These are phyloP conservation scores for Adansonia madagascariensis DNA, from an alignment of 441 rosid genomes.

Conservation along the genomic window DNA sequence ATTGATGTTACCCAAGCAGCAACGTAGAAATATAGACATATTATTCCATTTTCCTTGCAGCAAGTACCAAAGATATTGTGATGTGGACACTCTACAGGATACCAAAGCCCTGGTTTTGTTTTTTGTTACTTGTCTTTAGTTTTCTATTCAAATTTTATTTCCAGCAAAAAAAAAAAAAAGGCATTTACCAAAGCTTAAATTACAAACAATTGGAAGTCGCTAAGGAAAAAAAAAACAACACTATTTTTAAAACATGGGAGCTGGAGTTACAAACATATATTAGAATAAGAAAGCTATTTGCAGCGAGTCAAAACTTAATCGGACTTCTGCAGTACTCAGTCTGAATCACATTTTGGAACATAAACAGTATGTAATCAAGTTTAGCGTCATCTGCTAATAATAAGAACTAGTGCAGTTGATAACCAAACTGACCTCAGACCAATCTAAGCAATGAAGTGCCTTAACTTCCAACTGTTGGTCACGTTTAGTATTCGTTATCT, in stretches of 20 bases:
- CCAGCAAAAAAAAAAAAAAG: not conserved
- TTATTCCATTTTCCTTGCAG: not conserved
- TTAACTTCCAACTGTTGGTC: slow-evolving; percentile 48
- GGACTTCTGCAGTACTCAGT: slow-evolving; percentile 3
- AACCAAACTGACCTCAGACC: slow-evolving; percentile 64
- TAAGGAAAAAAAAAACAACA: not conserved
- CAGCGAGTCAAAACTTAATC: not conserved
- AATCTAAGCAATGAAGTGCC: slow-evolving; percentile 77
- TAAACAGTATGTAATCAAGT: not conserved
- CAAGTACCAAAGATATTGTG: slow-evolving; percentile 1
- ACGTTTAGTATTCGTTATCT: slow-evolving; percentile 44
- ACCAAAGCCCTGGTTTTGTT: not conserved
- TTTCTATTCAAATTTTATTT: not conserved
- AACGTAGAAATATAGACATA: not conserved
- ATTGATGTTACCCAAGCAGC: slow-evolving; percentile 9
- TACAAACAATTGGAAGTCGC: not conserved
- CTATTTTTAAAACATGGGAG: not conserved
- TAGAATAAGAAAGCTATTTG: not conserved
- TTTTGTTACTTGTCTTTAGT: not conserved
- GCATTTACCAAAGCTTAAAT: not conserved
- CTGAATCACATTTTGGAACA: too few relatives aligned
- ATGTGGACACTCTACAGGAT: slow-evolving; percentile 4
- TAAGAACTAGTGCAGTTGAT: not conserved
- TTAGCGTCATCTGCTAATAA: slow-evolving; percentile 10
- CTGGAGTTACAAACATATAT: slow-evolving; percentile 4